phyloP scores from a whole-genome alignment of 179 eudicot species.

The Corrigiola litoralis region DNA sequence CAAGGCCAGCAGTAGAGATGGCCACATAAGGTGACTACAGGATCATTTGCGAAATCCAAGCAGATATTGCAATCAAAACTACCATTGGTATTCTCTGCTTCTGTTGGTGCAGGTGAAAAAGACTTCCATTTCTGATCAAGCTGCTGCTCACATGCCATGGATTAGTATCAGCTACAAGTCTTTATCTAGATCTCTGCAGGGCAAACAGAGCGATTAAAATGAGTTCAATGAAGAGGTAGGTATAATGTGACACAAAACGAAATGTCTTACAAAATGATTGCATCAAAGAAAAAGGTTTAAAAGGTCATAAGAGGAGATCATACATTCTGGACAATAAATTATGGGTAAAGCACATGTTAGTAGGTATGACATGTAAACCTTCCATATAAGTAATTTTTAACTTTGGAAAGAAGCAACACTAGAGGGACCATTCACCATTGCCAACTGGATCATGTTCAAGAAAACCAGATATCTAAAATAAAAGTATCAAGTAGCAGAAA shows the following conservation, averaged over 20 bases:
- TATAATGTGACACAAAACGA: not conserved
- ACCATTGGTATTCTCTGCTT: constrained; percentile 37
- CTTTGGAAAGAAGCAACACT: not conserved
- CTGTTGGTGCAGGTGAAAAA: constrained; percentile 19
- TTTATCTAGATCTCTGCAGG: constrained; percentile 7
- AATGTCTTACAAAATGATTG: not conserved
- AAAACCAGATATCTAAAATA: not conserved
- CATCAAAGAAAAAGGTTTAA: not conserved
- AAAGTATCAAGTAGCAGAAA: not conserved
- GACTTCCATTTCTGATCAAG: constrained; percentile 44
- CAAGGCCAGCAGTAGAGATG: constrained; percentile 93
- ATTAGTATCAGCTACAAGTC: not conserved
- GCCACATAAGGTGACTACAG: constrained; percentile 84
- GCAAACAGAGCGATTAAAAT: not conserved
- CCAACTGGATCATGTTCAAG: constrained; percentile 11
- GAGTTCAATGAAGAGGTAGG: not conserved
- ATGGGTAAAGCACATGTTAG: constrained; percentile 3
- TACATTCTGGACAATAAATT: not conserved
- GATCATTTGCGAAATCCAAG: constrained; percentile 66
- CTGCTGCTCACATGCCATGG: constrained; percentile 48
- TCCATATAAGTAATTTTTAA: not conserved
- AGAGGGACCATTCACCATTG: constrained; percentile 9
- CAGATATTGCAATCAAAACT: constrained; percentile 92
- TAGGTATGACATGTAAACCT: constrained; percentile 2
- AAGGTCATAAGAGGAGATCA: not conserved